Evolutionary conservation across 83 land plant genomes (phyloP).

Genomic region (Larix sibirica): DNA sequence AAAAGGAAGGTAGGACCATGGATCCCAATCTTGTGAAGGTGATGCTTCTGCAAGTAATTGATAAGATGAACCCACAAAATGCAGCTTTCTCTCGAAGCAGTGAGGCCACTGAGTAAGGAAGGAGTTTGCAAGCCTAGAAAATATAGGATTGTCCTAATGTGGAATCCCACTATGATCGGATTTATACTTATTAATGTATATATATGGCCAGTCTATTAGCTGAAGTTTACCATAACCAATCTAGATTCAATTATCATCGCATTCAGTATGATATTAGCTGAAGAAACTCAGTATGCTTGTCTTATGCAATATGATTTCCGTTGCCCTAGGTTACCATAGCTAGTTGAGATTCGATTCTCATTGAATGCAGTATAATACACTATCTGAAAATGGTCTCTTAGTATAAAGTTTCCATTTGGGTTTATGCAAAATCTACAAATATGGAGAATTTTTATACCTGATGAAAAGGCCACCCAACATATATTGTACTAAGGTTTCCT

Average conservation of each 20-base stretch:
- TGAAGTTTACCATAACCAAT: not conserved
- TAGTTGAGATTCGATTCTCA: not conserved
- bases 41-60: slow-evolving; percentile 1
- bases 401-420: not conserved
- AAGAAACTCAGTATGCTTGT: too few relatives aligned
- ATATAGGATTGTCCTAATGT: too few relatives aligned
- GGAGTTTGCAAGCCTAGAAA: not conserved
- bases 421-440: not conserved
- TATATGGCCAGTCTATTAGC: not conserved
- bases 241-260: too few relatives aligned
- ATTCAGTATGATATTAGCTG: too few relatives aligned
- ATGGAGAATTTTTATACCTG: not conserved
- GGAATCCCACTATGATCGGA: too few relatives aligned
- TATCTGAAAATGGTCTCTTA: not conserved
- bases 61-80: not conserved
- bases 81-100: not conserved
- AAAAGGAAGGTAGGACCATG: not conserved
- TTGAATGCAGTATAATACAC: not conserved
- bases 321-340: not conserved
- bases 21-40: not conserved
- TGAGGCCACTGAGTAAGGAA: not conserved
- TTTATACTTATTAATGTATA: too few relatives aligned
- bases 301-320: too few relatives aligned
- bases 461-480: not conserved
- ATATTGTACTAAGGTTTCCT: not conserved